These are phyloP conservation scores for Triticum monococcum DNA, from an alignment of 176 grass and related monocot genomes.

Conservation along the genomic window DNA sequence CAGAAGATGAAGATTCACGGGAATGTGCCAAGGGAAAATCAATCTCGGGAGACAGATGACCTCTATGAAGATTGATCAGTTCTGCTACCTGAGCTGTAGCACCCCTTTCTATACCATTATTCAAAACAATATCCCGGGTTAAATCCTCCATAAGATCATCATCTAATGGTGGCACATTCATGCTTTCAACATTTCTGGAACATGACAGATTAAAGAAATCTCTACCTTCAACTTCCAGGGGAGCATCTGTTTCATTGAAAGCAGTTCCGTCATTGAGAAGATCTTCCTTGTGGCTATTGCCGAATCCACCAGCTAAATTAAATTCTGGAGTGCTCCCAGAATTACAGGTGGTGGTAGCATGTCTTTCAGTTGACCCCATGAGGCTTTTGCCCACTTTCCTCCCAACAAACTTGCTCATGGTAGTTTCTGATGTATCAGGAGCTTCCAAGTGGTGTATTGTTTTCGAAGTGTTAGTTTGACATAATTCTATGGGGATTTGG, in stretches of 20 bases:
- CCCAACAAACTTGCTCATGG: background rate
- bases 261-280: too few species aligned
- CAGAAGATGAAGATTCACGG: constrained; percentile 22
- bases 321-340: background rate
- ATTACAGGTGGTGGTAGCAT: background rate
- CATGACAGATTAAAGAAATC: constrained; percentile 12
- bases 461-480: constrained; percentile 5
- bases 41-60: constrained; percentile 8
- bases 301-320: constrained; percentile 10
- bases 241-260: background rate
- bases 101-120: constrained; percentile 19
- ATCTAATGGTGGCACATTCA: constrained; percentile 1
- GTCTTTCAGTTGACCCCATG: background rate
- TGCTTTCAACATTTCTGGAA: constrained; percentile 37
- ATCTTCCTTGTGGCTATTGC: background rate
- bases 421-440: background rate
- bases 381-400: constrained; percentile 6
- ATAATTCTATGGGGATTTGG: constrained; percentile 27
- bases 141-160: constrained; percentile 25
- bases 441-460: constrained; percentile 1
- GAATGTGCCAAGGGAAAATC: constrained; percentile 23
- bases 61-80: constrained; percentile 27
- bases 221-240: background rate
- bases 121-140: constrained; percentile 29
- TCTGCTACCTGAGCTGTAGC: constrained; percentile 27